These are phyloP conservation scores for Mycena capillaripes DNA, from an alignment of 768 basidiomycete species.

Conservation along the genomic window DNA sequence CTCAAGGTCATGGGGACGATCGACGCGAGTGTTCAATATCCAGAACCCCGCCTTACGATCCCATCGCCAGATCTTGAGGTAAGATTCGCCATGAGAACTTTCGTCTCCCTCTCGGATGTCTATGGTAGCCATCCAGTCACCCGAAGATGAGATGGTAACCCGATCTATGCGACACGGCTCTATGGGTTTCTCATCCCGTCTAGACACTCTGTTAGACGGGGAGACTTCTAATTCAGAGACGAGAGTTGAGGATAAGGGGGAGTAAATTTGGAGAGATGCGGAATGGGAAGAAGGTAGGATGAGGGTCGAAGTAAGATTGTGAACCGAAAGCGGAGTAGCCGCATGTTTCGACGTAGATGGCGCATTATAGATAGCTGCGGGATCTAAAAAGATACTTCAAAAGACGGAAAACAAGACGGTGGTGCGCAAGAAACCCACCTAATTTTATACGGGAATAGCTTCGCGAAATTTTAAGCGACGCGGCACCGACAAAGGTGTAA, in stretches of 20 bases:
- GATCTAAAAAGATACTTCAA: slow-evolving; percentile 45
- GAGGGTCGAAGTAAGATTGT: slow-evolving; percentile 79
- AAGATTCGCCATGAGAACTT: slow-evolving; percentile 74
- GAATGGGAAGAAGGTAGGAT: slow-evolving; percentile 95
- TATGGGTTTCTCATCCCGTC: slow-evolving; percentile 81
- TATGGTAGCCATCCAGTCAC: slow-evolving; percentile 93
- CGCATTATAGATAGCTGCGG: slow-evolving; percentile 43
- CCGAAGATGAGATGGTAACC: slow-evolving; percentile 74
- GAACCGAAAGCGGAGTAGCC: slow-evolving; percentile 79
- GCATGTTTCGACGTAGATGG: slow-evolving; percentile 56
- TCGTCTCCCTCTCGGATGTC: slow-evolving; percentile 82
- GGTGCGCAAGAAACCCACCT: slow-evolving; percentile 57
- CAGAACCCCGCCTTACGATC: slow-evolving; percentile 71
- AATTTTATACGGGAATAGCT: slow-evolving; percentile 84
- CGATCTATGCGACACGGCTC: slow-evolving; percentile 84
- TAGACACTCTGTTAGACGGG: slow-evolving; percentile 92
- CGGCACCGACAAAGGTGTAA: slow-evolving; percentile 80
- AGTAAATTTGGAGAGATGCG: slow-evolving; percentile 94
- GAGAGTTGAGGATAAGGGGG: slow-evolving; percentile 76
- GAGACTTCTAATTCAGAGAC: slow-evolving; percentile 92
- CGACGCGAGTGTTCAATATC: slow-evolving; percentile 90
- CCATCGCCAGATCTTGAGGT: slow-evolving; percentile 95
- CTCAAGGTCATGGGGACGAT: slow-evolving; percentile 83
- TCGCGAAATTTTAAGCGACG: slow-evolving; percentile 78
- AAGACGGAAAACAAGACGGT: background rate